Conservation (phyloP, 2,329 filamentous ascomycete species). For the Lecanicillium sp. region DNA sequence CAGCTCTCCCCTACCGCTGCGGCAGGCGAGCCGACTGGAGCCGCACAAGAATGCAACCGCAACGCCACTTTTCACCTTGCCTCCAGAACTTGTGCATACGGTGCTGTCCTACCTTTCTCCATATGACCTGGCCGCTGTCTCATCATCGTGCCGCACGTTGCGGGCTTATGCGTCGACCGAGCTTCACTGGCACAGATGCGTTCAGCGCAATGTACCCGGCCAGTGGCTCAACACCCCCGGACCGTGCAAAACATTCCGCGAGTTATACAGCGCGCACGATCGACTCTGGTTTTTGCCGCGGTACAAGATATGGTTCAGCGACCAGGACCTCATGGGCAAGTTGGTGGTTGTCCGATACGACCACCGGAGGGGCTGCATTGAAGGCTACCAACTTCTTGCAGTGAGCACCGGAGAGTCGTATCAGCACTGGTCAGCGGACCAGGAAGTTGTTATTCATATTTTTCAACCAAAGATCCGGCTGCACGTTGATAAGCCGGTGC, state of each 20-base stretch:
- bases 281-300: conserved; percentile 78
- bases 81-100: conserved; percentile 66
- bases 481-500: conserved; percentile 66
- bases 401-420: conserved; percentile 47
- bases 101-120: conserved; percentile 62
- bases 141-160: conserved; percentile 55
- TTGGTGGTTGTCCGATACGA: conserved; percentile 74
- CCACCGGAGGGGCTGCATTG: conserved; percentile 63
- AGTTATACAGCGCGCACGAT: conserved; percentile 67
- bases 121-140: conserved; percentile 52
- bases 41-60: conserved; percentile 3
- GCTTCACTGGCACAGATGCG: conserved; percentile 60
- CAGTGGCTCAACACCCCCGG: conserved; percentile 42
- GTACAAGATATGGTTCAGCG: conserved; percentile 80
- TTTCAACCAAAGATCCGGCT: conserved; percentile 65
- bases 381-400: conserved; percentile 70
- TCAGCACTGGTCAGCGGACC: conserved; percentile 57
- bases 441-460: conserved; percentile 59
- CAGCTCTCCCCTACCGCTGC: conserved; percentile 4
- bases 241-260: conserved; percentile 57
- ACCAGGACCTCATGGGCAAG: conserved; percentile 64
- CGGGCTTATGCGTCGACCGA: conserved; percentile 56
- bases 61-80: conserved; percentile 46
- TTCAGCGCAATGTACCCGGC: conserved; percentile 61
- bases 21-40: conserved; percentile 2